Evolutionary conservation across 352 stramenopile species (phyloP).

Genomic region (Phytophthora constricta): DNA sequence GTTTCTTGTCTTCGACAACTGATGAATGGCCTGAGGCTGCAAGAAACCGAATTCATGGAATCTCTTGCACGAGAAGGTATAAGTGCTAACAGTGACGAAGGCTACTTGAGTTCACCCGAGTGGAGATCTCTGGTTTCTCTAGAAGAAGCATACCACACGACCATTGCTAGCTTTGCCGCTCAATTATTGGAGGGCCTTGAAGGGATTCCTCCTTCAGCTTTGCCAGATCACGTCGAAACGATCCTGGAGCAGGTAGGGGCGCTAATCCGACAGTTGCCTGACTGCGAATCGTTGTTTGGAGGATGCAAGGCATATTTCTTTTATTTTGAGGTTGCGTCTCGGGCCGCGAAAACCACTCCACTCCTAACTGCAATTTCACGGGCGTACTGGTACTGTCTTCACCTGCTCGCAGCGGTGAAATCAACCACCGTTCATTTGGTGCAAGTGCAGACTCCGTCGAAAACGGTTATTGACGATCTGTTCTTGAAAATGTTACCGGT

Average conservation of each 20-base stretch:
- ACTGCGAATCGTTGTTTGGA: slow-evolving; percentile 63
- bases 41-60: slow-evolving; percentile 42
- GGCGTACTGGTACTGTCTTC: slow-evolving; percentile 69
- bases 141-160: slow-evolving; percentile 43
- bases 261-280: slow-evolving; percentile 60
- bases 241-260: slow-evolving; percentile 40
- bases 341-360: slow-evolving; percentile 54
- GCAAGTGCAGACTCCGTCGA: slow-evolving; percentile 1
- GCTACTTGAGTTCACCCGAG: slow-evolving; percentile 17
- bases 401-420: slow-evolving; percentile 48
- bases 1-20: slow-evolving; percentile 36
- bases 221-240: slow-evolving; percentile 18
- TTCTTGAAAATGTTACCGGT: slow-evolving; percentile 21
- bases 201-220: slow-evolving; percentile 6
- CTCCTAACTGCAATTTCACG: slow-evolving; percentile 60
- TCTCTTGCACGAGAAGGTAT: slow-evolving; percentile 25
- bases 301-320: slow-evolving; percentile 65
- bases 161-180: slow-evolving; percentile 32
- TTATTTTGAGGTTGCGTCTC: slow-evolving; percentile 72
- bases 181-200: slow-evolving; percentile 28
- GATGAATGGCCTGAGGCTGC: slow-evolving; percentile 37
- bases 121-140: slow-evolving; percentile 42
- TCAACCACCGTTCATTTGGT: slow-evolving; percentile 3
- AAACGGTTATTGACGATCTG: slow-evolving; percentile 16
- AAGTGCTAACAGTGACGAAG: slow-evolving; percentile 19